Evolutionary conservation across 2,329 filamentous ascomycete species (phyloP).

Genomic region (Cladosporium austrohemisphaericum): DNA sequence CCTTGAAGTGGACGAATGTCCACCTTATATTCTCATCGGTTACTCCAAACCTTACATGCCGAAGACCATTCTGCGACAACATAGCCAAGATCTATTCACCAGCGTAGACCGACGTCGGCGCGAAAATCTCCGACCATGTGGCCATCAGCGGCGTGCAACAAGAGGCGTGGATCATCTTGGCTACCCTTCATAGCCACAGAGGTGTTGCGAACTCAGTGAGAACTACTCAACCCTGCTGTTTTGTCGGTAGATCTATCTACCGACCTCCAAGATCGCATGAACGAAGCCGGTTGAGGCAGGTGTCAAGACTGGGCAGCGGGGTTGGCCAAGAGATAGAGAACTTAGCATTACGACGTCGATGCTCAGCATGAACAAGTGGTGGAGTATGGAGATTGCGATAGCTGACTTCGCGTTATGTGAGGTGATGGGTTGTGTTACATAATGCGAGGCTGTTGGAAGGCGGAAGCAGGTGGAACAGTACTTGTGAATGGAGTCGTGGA

Average conservation of each 20-base stretch:
- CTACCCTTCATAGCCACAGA: background rate
- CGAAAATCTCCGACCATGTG: background rate
- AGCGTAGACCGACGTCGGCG: conserved; percentile 4
- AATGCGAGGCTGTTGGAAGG: too few species aligned
- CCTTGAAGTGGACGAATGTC: background rate
- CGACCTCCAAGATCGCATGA: too few species aligned
- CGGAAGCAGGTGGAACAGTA: too few species aligned
- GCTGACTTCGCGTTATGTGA: too few species aligned
- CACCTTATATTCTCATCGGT: background rate
- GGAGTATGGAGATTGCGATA: too few species aligned
- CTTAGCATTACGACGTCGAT: too few species aligned
- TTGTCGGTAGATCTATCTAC: background rate
- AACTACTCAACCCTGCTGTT: background rate
- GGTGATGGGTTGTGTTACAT: too few species aligned
- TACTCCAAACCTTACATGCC: background rate
- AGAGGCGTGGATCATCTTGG: background rate
- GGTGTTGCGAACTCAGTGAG: background rate
- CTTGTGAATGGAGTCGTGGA: too few species aligned
- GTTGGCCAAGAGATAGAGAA: conserved; percentile 7
- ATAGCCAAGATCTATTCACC: background rate
- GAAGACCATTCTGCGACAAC: background rate
- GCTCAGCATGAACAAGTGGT: too few species aligned
- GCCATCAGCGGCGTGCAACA: background rate
- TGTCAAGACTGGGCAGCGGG: conserved; percentile 8
- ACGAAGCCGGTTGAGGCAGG: conserved; percentile 7